A percentile compares a stretch with the other conserved stretches of the same genome.
phyloP scores from a whole-genome alignment of 345 rosid genomes.

The Eucalyptus marginata region DNA sequence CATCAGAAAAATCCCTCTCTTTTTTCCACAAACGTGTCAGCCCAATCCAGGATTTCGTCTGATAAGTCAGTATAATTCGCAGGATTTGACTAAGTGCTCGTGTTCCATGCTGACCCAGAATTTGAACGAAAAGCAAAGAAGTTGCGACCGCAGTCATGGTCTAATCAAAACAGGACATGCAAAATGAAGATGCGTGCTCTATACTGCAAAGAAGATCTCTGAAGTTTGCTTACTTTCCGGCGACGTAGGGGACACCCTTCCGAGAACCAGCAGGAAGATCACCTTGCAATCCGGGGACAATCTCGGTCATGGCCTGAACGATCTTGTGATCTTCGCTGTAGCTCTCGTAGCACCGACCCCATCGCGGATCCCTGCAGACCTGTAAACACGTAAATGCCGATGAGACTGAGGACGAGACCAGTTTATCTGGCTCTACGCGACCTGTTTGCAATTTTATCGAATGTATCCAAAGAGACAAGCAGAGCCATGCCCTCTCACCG shows the following conservation, averaged over 20 bases:
- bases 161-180: background rate
- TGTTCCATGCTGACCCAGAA: background rate
- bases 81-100: background rate
- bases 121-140: background rate
- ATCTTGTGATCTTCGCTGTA: constrained; percentile 69
- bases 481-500: constrained; percentile 25
- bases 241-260: constrained; percentile 51
- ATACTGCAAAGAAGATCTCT: background rate
- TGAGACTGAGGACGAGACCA: background rate
- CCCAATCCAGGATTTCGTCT: background rate
- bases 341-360: constrained; percentile 97
- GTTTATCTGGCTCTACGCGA: background rate
- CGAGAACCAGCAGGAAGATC: constrained; percentile 35
- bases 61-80: background rate
- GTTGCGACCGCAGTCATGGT: background rate
- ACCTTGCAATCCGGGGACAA: constrained; percentile 80
- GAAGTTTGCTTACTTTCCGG: constrained; percentile 49
- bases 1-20: background rate
- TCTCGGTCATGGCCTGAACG: constrained; percentile 63
- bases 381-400: background rate
- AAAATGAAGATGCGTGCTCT: background rate
- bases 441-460: background rate
- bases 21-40: background rate
- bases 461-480: background rate
- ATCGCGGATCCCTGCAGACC: constrained; percentile 97